Percentiles rank a stretch among this genome's conserved stretches.
phyloP scores from a whole-genome alignment of 129 eudicot species.

The Lonicera japonica region DNA sequence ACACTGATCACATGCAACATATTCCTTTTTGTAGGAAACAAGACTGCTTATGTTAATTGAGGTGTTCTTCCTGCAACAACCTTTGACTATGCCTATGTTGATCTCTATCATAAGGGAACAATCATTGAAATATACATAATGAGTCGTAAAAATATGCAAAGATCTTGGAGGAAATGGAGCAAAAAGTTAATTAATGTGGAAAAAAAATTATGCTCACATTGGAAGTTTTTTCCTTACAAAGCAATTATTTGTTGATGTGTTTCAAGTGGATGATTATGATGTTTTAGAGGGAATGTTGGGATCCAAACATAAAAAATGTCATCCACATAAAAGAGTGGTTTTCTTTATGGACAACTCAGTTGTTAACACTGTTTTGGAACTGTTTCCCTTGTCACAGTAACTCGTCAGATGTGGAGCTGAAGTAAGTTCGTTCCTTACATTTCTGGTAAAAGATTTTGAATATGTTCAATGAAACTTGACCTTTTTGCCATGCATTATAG shows the following conservation, averaged over 20 bases:
- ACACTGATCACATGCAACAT: background rate
- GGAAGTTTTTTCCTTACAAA: background rate
- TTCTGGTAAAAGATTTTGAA: constrained; percentile 1
- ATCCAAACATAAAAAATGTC: constrained; percentile 40
- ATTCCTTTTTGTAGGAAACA: constrained; percentile 45
- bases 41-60: constrained; percentile 73
- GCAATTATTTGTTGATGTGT: constrained; percentile 9
- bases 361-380: constrained; percentile 86
- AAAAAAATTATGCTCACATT: background rate
- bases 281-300: constrained; percentile 71
- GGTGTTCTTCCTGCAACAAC: constrained; percentile 99
- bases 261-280: constrained; percentile 92
- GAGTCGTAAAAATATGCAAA: constrained; percentile 97
- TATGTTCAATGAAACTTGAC: background rate
- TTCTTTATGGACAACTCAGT: constrained; percentile 97
- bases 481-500: background rate
- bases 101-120: constrained; percentile 94
- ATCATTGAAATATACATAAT: constrained; percentile 95
- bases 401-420: constrained; percentile 93
- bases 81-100: constrained; percentile 97
- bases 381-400: constrained; percentile 97
- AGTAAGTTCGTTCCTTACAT: constrained; percentile 35
- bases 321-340: constrained; percentile 69
- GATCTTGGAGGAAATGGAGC: constrained; percentile 82
- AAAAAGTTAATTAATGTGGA: background rate